Evolutionary conservation across 768 basidiomycete species (phyloP), one percentile per base, ranked within the genome.

Genomic region (Suillus placidus): DNA sequence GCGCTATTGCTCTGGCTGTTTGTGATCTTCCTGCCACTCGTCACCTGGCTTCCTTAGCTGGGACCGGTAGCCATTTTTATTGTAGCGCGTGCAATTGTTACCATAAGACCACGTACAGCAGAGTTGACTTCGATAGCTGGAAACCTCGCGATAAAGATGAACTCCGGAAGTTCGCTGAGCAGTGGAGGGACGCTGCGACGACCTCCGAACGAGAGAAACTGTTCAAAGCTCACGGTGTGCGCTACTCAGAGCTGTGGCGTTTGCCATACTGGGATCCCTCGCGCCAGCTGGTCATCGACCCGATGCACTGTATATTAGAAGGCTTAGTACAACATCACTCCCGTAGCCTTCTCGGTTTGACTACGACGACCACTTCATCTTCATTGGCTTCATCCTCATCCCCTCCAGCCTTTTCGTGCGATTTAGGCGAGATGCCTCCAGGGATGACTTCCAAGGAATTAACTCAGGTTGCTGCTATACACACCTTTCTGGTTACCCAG

Each of bases 41-140:
- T 34, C 75, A 76, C 60, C 68, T 74, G 1, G 64, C 72, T 3
- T 78, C 77, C 1, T 68, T 76, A 13, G 74, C 75, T 9, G 65
- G 66, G 9, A 43, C 67, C 14, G 64, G 60, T 2, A 66, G 76
- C 0, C 64, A 66, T 5, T 62, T 68, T 26, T 75, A 77, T 65
- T 81, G 80, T 62, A 72, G 74, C 3, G 63, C 70, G 14, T 80
- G 79, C 42, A 40, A 64, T 26, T 68, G 70, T 55, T 66, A 62
- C 51, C 64, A 71, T 32, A 57, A 60, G 18, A 32, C 63, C 49
- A 57, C 10, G 0, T 51, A 51, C 4, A 1, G 49, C 9, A 51
- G 49, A 51, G 49, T 51, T 4, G 60, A 73, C 51, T 61, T 65
- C 35, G 38, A 60, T 2, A 23, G 32, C 23, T 74, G 72, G 72